Conservation (phyloP, 164 flowering plant genomes). For the Nymphaea thermarum region DNA sequence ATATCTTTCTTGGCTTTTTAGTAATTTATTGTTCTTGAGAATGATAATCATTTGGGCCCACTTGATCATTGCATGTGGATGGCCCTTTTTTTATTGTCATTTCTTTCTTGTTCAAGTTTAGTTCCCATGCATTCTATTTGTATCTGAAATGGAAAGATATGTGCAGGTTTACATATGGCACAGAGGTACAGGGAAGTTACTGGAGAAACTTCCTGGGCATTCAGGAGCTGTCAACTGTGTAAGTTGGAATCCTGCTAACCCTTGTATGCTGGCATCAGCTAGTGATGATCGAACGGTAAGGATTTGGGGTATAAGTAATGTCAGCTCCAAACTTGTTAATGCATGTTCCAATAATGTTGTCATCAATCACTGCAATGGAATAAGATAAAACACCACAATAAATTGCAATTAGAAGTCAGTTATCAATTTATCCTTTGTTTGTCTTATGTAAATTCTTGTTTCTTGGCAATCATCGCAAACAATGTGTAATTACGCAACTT, state of each 20-base stretch:
- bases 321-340: conserved; percentile 6
- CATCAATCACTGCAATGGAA: conserved; percentile 11
- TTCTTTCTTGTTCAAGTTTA: not conserved
- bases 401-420: not conserved
- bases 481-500: conserved; percentile 8
- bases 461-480: conserved; percentile 5
- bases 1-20: too few species aligned
- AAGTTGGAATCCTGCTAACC: conserved; percentile 14
- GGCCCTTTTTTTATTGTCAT: not conserved
- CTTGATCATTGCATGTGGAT: too few species aligned
- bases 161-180: conserved; percentile 15
- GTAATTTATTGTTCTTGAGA: too few species aligned
- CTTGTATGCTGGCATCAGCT: conserved; percentile 16
- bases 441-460: conserved; percentile 2
- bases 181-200: conserved; percentile 9
- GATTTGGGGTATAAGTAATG: conserved; percentile 11
- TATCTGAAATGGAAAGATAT: not conserved
- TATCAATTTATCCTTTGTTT: not conserved
- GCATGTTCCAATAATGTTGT: conserved; percentile 6
- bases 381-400: not conserved
- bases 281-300: conserved; percentile 14
- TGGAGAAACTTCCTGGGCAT: conserved; percentile 13
- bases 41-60: too few species aligned
- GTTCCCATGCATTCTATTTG: not conserved
- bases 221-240: conserved; percentile 15